Evolutionary conservation across 1,284 basidiomycete species (phyloP), one percentile per base, ranked within the genome.

Genomic region (Naganishia albida): DNA sequence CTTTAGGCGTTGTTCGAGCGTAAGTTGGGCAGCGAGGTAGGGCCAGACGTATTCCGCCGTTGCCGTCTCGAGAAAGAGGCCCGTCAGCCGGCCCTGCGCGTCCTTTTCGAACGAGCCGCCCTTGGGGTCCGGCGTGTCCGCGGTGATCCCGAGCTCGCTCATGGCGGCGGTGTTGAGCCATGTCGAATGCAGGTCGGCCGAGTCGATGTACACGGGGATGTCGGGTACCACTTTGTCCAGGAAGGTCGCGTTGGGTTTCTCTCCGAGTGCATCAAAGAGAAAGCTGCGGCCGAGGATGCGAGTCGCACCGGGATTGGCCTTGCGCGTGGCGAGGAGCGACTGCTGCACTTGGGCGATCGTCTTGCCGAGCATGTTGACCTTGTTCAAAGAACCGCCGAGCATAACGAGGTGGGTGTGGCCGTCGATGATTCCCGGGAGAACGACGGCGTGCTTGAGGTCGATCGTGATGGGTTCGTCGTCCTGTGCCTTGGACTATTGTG

Each of bases 381-480:
- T 68, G 28, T 63, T 56, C 12, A 73, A 57, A 16, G 66, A 67
- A 13, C 64, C 46, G 13, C 74, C 74, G 16, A 72, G 50, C 69
- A 71, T 69, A 26, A 69, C 65, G 2, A 72, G 67, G 56, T 75
- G 74, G 23, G 72, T 67, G 62, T 75, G 74, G 0, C 69, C 72
- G 42, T 74, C 74, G 40, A 73, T 68, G 48, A 75, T 60, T 2
- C 72, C 74, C 6, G 74, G 72, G 2, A 73, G 60, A 18, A 75
- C 67, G 34, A 71, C 68, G n/a, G 39, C 18, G 2, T 69, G 63
- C 10, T 65, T 43, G 23, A 74, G 66, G 56, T 73, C 72, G n/a
- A 62, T 34, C 7, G 46, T 20, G 46, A 6, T 12, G 18, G n/a
- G 15, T 2, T 18, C 20, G 23, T 12, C 20, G 46, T 20, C 7